Percentiles rank a stretch among this genome's conserved stretches.
Evolutionary conservation across 2,329 filamentous ascomycete species (phyloP).

Genomic region (Xylaria sp.): DNA sequence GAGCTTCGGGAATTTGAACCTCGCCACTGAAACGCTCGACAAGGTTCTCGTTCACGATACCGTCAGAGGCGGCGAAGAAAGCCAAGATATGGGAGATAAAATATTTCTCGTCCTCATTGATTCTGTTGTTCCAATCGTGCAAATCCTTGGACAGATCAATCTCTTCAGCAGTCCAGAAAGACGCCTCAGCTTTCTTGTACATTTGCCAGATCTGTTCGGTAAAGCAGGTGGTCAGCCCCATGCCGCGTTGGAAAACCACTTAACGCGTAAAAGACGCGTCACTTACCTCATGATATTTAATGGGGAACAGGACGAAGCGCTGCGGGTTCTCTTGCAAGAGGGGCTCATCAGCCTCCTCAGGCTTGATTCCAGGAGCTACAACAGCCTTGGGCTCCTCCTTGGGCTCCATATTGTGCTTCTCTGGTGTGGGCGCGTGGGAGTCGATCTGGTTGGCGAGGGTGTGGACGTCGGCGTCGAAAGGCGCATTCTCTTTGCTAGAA

Average conservation of each 20-base stretch:
- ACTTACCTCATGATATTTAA: slow-evolving; percentile 98
- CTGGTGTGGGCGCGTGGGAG: slow-evolving; percentile 67
- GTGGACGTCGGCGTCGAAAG: slow-evolving; percentile 62
- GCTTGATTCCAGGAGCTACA: slow-evolving; percentile 65
- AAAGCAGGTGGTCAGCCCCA: slow-evolving; percentile 52
- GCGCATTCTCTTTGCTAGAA: slow-evolving; percentile 83
- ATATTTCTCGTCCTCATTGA: slow-evolving; percentile 97
- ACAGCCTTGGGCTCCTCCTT: slow-evolving; percentile 52
- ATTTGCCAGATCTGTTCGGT: slow-evolving; percentile 92
- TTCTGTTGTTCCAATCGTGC: slow-evolving; percentile 98
- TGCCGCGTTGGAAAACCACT: slow-evolving; percentile 58
- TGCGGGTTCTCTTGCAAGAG: slow-evolving; percentile 94
- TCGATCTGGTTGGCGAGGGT: slow-evolving; percentile 66
- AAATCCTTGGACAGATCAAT: slow-evolving; percentile 99
- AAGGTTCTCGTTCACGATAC: slow-evolving; percentile 99
- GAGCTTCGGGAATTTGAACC: slow-evolving; percentile 96
- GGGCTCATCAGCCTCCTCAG: slow-evolving; percentile 84
- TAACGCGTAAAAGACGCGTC: slow-evolving; percentile 72
- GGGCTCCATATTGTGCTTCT: slow-evolving; percentile 51
- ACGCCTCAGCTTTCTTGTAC: slow-evolving; percentile 99
- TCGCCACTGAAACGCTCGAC: slow-evolving; percentile 97
- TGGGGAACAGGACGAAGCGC: slow-evolving; percentile 97
- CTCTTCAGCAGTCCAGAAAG: slow-evolving; percentile 99
- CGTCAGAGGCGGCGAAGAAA: slow-evolving; percentile 98
- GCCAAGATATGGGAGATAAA: slow-evolving; percentile 98